Conservation (phyloP, 768 basidiomycete genomes). For the Leucosporidium creatinivorum region DNA sequence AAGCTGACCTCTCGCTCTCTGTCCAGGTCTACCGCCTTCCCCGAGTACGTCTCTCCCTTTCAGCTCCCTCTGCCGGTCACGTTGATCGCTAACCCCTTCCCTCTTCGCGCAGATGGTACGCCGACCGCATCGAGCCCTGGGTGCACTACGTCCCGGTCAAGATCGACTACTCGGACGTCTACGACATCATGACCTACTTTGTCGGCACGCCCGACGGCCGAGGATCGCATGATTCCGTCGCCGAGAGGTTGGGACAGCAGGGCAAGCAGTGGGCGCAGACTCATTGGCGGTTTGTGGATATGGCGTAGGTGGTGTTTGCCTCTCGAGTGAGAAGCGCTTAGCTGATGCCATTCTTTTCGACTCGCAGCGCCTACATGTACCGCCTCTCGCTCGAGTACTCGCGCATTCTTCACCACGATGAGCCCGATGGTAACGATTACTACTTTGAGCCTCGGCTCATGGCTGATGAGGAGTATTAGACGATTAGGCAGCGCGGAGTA, state of each 20-base stretch:
- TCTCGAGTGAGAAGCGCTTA: not conserved
- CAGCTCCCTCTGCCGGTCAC: too few relatives aligned
- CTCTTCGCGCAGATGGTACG: conserved; percentile 50
- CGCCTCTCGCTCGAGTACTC: conserved; percentile 39
- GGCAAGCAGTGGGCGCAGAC: conserved; percentile 42
- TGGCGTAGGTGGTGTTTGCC: conserved; percentile 41
- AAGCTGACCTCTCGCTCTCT: conserved; percentile 31
- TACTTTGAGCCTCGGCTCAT: too few relatives aligned
- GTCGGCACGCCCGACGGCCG: conserved; percentile 35
- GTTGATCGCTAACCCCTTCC: conserved; percentile 12
- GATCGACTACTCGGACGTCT: conserved; percentile 36
- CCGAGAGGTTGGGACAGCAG: conserved; percentile 41
- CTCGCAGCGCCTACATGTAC: conserved; percentile 33
- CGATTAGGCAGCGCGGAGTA: too few relatives aligned
- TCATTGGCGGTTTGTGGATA: conserved; percentile 42
- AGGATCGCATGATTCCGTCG: conserved; percentile 41
- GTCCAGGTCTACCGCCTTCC: conserved; percentile 41
- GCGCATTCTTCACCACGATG: conserved; percentile 36
- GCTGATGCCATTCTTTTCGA: not conserved
- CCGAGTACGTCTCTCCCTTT: conserved; percentile 16
- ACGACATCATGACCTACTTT: conserved; percentile 37
- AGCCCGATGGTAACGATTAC: conserved; percentile 24
- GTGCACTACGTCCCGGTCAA: conserved; percentile 40
- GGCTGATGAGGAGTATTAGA: too few relatives aligned
- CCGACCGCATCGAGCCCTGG: conserved; percentile 43